Evolutionary conservation across 768 basidiomycete genomes (phyloP).

Genomic region (Pisolithus orientalis): DNA sequence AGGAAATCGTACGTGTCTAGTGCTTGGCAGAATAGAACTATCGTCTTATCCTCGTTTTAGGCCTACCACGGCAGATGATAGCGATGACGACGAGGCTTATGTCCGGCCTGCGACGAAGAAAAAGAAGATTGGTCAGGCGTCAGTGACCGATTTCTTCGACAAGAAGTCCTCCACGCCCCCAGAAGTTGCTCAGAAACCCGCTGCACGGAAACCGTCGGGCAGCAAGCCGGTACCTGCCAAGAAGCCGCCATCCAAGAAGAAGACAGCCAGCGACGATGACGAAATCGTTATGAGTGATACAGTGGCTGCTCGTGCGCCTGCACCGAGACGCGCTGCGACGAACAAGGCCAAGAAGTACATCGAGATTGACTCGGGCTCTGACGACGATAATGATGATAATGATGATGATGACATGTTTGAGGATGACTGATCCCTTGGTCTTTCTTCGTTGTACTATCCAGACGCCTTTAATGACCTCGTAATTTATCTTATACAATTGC

Average conservation of each 20-base stretch:
- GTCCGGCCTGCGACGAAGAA: constrained; percentile 50
- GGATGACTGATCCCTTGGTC: constrained; percentile 29
- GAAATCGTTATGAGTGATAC: constrained; percentile 40
- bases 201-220: constrained; percentile 47
- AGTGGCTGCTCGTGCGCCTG: constrained; percentile 34
- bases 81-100: constrained; percentile 35
- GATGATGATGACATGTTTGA: constrained; percentile 44
- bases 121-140: constrained; percentile 34
- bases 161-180: constrained; percentile 33
- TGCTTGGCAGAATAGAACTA: not conserved
- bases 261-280: constrained; percentile 37
- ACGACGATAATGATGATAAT: constrained; percentile 25
- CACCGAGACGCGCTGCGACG: constrained; percentile 44
- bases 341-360: constrained; percentile 55
- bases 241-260: constrained; percentile 39
- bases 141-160: constrained; percentile 56
- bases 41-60: constrained; percentile 20
- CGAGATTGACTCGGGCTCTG: constrained; percentile 49
- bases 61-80: constrained; percentile 27
- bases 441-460: not conserved
- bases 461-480: not conserved
- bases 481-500: not conserved
- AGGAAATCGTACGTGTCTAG: constrained; percentile 57
- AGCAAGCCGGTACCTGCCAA: constrained; percentile 54
- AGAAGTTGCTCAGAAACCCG: constrained; percentile 34